Conservation (phyloP, 2,329 filamentous ascomycete species). For the Nemania sp. region DNA sequence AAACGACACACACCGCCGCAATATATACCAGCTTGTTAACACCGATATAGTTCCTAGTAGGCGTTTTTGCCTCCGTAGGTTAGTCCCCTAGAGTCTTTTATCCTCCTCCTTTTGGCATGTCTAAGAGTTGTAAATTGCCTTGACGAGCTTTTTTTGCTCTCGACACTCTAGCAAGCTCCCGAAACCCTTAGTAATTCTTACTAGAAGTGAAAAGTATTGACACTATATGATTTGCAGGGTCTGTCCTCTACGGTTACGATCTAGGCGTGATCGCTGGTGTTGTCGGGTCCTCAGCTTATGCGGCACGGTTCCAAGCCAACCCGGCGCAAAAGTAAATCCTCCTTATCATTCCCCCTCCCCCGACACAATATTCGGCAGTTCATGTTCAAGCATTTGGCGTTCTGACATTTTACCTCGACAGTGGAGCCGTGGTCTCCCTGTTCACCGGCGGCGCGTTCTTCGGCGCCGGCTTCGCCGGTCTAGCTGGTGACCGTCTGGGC, state of each 20-base stretch:
- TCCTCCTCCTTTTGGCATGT: too few species aligned
- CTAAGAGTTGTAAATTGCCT: too few species aligned
- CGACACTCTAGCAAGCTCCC: too few species aligned
- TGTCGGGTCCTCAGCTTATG: conserved; percentile 62
- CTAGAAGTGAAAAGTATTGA: too few species aligned
- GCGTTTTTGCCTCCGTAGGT: conserved; percentile 65
- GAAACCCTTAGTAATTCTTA: too few species aligned
- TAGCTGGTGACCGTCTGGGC: conserved; percentile 68
- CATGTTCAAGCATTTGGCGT: neutral
- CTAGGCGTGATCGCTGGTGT: conserved; percentile 65
- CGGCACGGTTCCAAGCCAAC: conserved; percentile 54
- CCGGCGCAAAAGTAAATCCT: conserved; percentile 53
- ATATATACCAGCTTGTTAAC: conserved; percentile 1
- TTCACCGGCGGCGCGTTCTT: conserved; percentile 79
- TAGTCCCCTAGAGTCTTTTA: too few species aligned
- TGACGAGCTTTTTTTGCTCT: too few species aligned
- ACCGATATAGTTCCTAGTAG: conserved; percentile 60
- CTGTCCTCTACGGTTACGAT: conserved; percentile 67
- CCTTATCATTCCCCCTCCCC: neutral
- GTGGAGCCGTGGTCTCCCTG: conserved; percentile 78
- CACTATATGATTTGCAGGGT: conserved; percentile 52
- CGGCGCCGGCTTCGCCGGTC: conserved; percentile 70
- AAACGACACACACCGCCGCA: neutral
- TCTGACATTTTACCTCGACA: conserved; percentile 46
- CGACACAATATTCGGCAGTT: neutral